phyloP scores from a whole-genome alignment of 805 yeast genomes.

The Metschnikowia lunata region DNA sequence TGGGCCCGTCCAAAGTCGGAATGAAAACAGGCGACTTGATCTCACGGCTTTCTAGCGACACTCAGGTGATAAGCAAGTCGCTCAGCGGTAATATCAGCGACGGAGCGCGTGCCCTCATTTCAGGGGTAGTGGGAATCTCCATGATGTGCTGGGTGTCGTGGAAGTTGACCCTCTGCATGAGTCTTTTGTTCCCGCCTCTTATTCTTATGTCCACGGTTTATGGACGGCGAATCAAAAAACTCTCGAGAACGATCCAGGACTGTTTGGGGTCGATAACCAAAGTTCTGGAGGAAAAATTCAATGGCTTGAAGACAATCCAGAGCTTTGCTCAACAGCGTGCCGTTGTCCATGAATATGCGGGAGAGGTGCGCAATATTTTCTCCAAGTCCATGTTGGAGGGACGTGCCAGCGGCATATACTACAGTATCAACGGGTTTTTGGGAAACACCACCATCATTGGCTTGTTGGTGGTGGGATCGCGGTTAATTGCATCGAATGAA shows the following conservation, averaged over 20 bases:
- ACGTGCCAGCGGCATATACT: slow-evolving; percentile 66
- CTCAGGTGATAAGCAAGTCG: slow-evolving; percentile 80
- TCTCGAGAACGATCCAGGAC: slow-evolving; percentile 75
- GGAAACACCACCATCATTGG: slow-evolving; percentile 82
- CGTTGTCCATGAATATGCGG: slow-evolving; percentile 72
- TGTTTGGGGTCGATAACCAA: slow-evolving; percentile 83
- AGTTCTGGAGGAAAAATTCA: slow-evolving; percentile 87
- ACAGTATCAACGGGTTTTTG: slow-evolving; percentile 74
- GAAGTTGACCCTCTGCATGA: slow-evolving; percentile 78
- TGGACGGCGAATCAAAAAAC: slow-evolving; percentile 70
- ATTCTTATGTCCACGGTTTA: slow-evolving; percentile 75
- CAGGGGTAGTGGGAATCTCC: slow-evolving; percentile 80
- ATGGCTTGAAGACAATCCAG: slow-evolving; percentile 82
- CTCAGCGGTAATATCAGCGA: slow-evolving; percentile 87
- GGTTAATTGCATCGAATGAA: slow-evolving; percentile 72
- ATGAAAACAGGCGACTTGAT: slow-evolving; percentile 86
- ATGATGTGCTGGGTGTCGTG: slow-evolving; percentile 90
- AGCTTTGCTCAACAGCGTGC: slow-evolving; percentile 80
- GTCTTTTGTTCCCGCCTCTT: slow-evolving; percentile 77
- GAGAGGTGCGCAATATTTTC: slow-evolving; percentile 61
- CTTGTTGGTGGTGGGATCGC: slow-evolving; percentile 73
- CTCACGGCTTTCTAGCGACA: slow-evolving; percentile 82
- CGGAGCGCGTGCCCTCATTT: slow-evolving; percentile 79
- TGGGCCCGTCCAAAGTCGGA: slow-evolving; percentile 47
- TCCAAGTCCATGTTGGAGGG: slow-evolving; percentile 78